Base-by-base conservation (phyloP, 345 rosid species). In the Citrus trifoliata region DNA sequence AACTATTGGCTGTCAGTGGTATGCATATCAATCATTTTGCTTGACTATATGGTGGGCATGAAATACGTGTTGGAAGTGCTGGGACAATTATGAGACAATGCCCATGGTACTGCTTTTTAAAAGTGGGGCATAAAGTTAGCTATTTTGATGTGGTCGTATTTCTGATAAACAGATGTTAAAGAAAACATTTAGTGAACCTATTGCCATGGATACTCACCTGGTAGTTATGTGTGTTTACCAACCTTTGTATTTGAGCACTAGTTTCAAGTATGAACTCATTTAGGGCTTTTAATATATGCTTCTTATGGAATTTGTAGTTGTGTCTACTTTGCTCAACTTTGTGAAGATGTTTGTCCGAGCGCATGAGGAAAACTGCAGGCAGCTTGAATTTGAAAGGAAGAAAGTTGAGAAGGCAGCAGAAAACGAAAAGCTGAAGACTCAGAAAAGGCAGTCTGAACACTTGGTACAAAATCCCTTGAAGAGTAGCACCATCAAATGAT, bases 361-460 rank as follows among this genome's bases (percentile, higher is more conserved):
- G n/a, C 95, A 90, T 3, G 84, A 83, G 22, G 98, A 91, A 80
- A 93, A 93, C 87, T 81, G 89, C 89, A 90, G 85, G 88, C 94
- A 87, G 82, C 81, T 85, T 19, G 98, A 90, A 80, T 63, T 84
- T 61, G 95, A 89, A 80, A 93, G 82, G 91, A 87, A 85, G 82
- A 92, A 83, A 85, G 87, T 87, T 61, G 87, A 56, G 64, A 89
- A 82, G 74, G 88, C 85, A 62, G 87, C 82, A 12, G 92, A 86
- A 63, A 89, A 84, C 28, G 89, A 85, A 77, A 90, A 80, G 67
- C 66, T 80, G 81, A 83, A 80, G 84, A 67, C 48, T 72, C 38
- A 77, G 16, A 81, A 78, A 81, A 77, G 73, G 79, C 85, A 75
- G 77, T 35, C 85, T 9, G 74, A 73, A 18, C 62, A 24, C 66